phyloP scores from a whole-genome alignment of 2,329 filamentous ascomycete genomes.

The Colletotrichum camelliae region DNA sequence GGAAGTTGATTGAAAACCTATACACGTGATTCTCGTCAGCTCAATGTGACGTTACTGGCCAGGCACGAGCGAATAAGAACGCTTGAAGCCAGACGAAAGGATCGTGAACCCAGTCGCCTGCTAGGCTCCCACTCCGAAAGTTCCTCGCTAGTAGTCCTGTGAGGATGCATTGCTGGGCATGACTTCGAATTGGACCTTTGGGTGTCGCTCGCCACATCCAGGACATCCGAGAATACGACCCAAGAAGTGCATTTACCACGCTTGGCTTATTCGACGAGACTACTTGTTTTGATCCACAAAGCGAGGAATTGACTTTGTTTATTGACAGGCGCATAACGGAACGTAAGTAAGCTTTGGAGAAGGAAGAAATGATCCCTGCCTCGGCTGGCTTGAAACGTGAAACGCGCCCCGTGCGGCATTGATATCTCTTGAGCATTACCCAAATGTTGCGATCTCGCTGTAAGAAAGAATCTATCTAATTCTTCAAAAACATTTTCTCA shows the following conservation, averaged over 20 bases:
- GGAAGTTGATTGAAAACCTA: neutral
- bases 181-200: neutral
- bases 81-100: neutral
- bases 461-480: too few species aligned
- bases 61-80: neutral
- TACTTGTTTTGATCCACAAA: neutral
- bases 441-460: neutral
- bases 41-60: neutral
- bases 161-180: neutral
- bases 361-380: neutral
- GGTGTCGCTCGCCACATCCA: neutral
- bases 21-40: neutral
- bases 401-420: neutral
- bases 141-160: neutral
- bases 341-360: neutral
- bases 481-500: neutral
- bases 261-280: neutral
- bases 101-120: neutral
- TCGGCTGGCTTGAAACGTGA: neutral
- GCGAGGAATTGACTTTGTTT: neutral
- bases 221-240: neutral
- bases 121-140: neutral
- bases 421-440: neutral
- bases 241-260: neutral
- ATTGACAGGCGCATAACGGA: neutral